Evolutionary conservation across 2,329 filamentous ascomycete genomes (phyloP), one percentile per base, ranked within the genome.

Genomic region (Diatrype stigma): DNA sequence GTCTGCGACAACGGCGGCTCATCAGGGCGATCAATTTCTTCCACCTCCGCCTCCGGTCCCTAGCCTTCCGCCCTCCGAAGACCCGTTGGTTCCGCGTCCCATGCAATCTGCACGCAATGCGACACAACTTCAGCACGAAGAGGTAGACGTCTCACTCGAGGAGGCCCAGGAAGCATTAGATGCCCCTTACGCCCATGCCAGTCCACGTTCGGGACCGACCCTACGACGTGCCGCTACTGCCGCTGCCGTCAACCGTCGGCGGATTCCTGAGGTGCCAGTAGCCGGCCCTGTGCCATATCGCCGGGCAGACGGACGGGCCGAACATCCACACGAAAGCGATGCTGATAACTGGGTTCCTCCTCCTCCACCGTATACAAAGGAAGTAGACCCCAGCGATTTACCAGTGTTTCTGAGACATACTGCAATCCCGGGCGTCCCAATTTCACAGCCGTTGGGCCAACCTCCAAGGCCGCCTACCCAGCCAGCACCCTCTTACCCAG

Each of bases 271-370:
- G 46, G 72, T 81, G 38, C 70, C 79, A 48, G 72, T 79, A 58
- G 71, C 75, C 59, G 73, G 82, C 1, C 76, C 71, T 37, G 76
- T 84, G 44, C 72, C 85, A 58, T 88, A 87, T 63, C 80, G 84
- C 42, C 80, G 86, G 44, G 85, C 86, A 14, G 85, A 89, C 67
- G 84, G 85, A 6, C 77, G 85, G 40, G 76, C 81, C 40, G 86
- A 92, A 61, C 79, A 90, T 59, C 89, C 89, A 3, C 89, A 94
- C 66, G 89, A 94, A 68, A 93, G 89, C 56, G 89, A 94, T 65
- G 89, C 89, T 3, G 90, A 94, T 61, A 90, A 92, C 60, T 95
- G 90, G 90, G 87, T 91, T 4, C 88, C 89, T 5, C 90, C 90
- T 5, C 90, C 90, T 8, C 90, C 90, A 3, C 89, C 89, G 1